Evolutionary conservation across 768 basidiomycete genomes (phyloP), one percentile per base, ranked within the genome.

Genomic region (Amanita polypyramis): DNA sequence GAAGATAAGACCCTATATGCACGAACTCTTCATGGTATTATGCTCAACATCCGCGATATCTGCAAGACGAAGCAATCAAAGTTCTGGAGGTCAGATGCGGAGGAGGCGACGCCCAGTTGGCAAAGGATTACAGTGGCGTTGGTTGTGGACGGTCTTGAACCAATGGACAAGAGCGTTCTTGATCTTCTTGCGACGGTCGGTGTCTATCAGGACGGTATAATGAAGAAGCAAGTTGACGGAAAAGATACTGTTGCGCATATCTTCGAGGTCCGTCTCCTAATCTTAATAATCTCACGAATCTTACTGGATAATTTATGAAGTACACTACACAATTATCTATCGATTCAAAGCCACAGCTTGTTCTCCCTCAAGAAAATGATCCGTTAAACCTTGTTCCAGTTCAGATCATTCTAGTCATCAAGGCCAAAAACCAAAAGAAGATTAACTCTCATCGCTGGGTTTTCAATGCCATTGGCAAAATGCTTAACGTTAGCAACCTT

Each of bases 31-130:
- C 95, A 97, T 59, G 89, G 89, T 52, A 84, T 97, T 57, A 97
- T 97, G 94, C 65, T 95, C 53, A 98, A 99, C 65, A 95, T 98
- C 53, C 86, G 94, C 54, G 87, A 98, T 58, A 97, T 97, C 55
- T 94, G 92, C 77, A 92, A 86, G 68, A 93, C 90, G 35, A 94
- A 94, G 63, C 85, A 87, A 58, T 90, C 85, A 52, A 92, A 92
- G 63, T 95, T 85, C 66, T 91, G 92, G 89, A 75, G 83, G 36
- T 74, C 79, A 49, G 76, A 74, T 44, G 82, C 89, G 7, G 87
- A 90, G 62, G 87, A 89, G 59, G 88, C 88, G 34, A 74, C 75
- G 49, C 87, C 89, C 30, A 81, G 73, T 6, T 97, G 94, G 94
- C 87, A 96, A 61, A 83, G 77, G 60, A 93, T 98, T 56, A 80